A percentile compares a stretch with the other conserved stretches of the same genome.
These are phyloP conservation scores for Carallia brachiata DNA, from an alignment of 345 rosid species.

Conservation along the genomic window DNA sequence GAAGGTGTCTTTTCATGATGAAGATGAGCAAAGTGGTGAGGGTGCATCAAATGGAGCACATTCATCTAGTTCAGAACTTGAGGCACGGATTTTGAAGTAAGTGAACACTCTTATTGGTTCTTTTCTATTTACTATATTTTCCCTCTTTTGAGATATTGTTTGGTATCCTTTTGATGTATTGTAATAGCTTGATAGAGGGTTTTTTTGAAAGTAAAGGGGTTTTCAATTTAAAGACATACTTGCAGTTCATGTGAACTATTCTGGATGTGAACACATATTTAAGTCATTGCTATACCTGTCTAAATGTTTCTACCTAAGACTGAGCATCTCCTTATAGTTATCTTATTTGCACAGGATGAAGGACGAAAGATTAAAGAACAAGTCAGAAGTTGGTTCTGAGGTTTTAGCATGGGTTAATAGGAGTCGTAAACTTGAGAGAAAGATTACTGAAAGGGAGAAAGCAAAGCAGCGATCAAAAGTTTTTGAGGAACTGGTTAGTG, in stretches of 20 bases:
- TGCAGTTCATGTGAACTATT: neutral
- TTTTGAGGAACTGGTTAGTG: constrained; percentile 87
- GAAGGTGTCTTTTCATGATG: constrained; percentile 24
- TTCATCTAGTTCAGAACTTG: constrained; percentile 38
- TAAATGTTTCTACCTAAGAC: too few relatives aligned
- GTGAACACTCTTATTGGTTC: constrained; percentile 18
- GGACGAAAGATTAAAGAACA: constrained; percentile 70
- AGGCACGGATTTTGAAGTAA: constrained; percentile 71
- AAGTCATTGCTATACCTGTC: neutral
- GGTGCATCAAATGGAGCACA: constrained; percentile 36
- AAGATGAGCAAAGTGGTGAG: constrained; percentile 33
- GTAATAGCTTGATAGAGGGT: neutral
- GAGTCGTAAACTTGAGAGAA: constrained; percentile 73
- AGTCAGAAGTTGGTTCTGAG: constrained; percentile 61
- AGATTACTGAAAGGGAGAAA: constrained; percentile 70
- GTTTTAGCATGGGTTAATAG: constrained; percentile 68
- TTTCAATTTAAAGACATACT: neutral
- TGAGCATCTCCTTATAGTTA: neutral
- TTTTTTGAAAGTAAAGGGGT: neutral
- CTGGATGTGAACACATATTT: neutral
- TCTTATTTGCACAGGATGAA: constrained; percentile 54
- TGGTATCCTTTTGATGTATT: neutral
- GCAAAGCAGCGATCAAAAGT: constrained; percentile 69
- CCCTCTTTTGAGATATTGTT: neutral
- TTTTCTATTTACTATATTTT: neutral